These are phyloP conservation scores for Eimeria necatrix DNA, from an alignment of 169 alveolate genomes.

Conservation along the genomic window DNA sequence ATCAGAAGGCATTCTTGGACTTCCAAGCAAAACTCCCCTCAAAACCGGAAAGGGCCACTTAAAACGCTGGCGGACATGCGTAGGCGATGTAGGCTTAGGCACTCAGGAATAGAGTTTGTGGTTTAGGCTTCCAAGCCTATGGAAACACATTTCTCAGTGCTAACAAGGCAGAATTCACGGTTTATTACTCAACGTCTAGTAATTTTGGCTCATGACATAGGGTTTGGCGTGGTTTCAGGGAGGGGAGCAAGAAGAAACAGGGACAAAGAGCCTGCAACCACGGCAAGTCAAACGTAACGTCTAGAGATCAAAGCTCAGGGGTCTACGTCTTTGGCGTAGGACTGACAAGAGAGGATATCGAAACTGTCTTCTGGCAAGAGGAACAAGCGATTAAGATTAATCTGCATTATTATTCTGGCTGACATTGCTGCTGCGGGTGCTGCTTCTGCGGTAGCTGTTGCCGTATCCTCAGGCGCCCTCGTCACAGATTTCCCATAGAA, in stretches of 20 bases:
- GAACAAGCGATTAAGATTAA: not conserved
- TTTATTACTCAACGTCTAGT: not conserved
- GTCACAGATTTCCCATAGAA: not conserved
- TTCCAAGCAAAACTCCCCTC: too few species aligned
- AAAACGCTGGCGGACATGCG: too few species aligned
- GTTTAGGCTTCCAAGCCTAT: too few species aligned
- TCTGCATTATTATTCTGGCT: not conserved
- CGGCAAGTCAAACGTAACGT: not conserved
- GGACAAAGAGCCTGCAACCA: not conserved
- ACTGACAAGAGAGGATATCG: not conserved
- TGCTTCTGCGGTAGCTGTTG: not conserved
- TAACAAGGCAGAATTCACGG: not conserved
- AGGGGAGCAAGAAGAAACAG: not conserved
- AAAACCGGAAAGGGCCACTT: too few species aligned
- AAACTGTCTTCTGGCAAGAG: not conserved
- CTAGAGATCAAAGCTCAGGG: not conserved
- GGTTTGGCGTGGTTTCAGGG: constrained; percentile 14
- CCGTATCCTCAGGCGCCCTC: not conserved
- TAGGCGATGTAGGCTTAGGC: too few species aligned
- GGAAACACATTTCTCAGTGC: too few species aligned
- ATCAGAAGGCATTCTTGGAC: too few species aligned
- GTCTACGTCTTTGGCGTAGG: not conserved
- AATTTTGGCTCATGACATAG: not conserved
- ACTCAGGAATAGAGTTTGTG: too few species aligned
- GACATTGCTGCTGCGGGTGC: not conserved